A percentile compares a stretch with the other conserved stretches of the same genome.
Conservation (phyloP, 148 eudicot genomes). For the Spergularia marina region DNA sequence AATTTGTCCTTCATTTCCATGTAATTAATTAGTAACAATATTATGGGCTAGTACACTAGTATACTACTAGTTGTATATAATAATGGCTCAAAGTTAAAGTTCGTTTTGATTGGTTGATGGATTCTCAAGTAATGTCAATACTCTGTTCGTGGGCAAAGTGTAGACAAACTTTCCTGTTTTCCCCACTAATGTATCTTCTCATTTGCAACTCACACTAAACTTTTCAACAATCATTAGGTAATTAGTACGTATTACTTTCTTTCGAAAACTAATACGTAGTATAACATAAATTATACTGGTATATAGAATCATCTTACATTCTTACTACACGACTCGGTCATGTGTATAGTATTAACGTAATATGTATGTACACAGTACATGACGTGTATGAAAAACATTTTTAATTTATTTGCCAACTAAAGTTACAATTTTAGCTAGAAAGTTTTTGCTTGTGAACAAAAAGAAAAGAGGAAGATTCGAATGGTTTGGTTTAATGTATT, state of each 20-base stretch:
- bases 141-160: neutral
- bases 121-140: constrained; percentile 13
- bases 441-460: neutral
- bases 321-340: no score
- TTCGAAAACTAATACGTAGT: no score
- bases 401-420: no score
- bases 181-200: constrained; percentile 13
- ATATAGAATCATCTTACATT: no score
- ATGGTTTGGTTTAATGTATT: no score
- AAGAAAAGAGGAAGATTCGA: no score
- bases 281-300: no score
- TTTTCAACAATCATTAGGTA: neutral
- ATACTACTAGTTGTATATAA: no score
- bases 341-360: no score
- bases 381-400: no score
- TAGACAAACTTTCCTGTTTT: neutral
- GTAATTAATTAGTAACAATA: neutral
- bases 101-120: constrained; percentile 17
- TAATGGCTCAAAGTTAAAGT: neutral
- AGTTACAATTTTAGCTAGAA: neutral
- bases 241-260: no score
- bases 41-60: neutral
- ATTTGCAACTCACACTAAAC: neutral
- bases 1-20: constrained; percentile 7
- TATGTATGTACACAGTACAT: no score